Evolutionary conservation across 1,284 basidiomycete species (phyloP), one percentile per base, ranked within the genome.

Genomic region (Malassezia sp.): DNA sequence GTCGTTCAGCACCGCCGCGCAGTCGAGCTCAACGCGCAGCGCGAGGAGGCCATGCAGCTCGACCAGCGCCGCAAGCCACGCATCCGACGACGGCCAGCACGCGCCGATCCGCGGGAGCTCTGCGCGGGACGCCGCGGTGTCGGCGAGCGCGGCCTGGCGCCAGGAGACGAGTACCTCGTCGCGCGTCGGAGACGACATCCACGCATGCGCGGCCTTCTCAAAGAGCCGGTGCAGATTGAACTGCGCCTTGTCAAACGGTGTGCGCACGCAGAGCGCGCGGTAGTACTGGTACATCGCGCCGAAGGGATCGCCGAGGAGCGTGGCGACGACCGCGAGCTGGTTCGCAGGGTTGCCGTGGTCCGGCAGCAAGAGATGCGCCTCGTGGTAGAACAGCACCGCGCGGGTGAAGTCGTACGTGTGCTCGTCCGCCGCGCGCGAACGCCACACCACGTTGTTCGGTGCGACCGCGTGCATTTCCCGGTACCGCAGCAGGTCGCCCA

Each of bases 401-500:
- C 53, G 49, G n/a, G 51, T 49, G 32, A 61, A 64, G 46, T 68
- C 59, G 41, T 51, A 42, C 21, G 46, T 47, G 17, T 34, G 50
- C 5, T 33, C 2, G 6, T 10, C 18, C 24, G 30, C 35, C 21
- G 4, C 44, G 31, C 20, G 22, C 12, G 23, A 21, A 14, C 29
- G 32, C 20, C 29, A 27, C 24, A 28, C 34, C 15, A 46, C 38
- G 8, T 17, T 32, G 8, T 40, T 24, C 2, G 51, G 41, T 12
- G 37, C 34, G 7, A 23, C 39, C 20, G 55, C 49, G 32, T 90
- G 90, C 52, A 85, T 80, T 65, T 96, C 90, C 50, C 84, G 78
- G 72, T 97, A 97, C 26, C 91, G 77, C 53, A 86, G 85, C 35
- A 97, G 80, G 67, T 97, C 91, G 14, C 91, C 91, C 17, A 93